These are phyloP conservation scores for Linderina pennispora DNA, from an alignment of 192 early-diverging fungal species.

Conservation along the genomic window DNA sequence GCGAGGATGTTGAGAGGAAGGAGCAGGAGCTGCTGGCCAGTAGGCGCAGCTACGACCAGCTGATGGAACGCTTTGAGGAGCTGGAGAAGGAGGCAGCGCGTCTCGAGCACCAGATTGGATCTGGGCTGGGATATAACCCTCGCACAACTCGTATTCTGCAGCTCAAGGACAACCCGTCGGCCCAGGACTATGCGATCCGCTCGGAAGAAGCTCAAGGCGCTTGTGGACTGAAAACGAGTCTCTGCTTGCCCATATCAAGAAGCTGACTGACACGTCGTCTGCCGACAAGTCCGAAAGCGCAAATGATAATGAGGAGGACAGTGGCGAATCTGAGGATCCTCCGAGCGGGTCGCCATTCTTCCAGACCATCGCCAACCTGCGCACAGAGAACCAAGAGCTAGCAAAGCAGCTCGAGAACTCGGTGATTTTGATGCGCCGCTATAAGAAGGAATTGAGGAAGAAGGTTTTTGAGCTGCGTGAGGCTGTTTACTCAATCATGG, in stretches of 20 bases:
- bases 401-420: constrained; percentile 51
- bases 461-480: constrained; percentile 71
- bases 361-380: constrained; percentile 45
- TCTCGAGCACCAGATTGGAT: constrained; percentile 58
- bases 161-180: constrained; percentile 71
- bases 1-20: constrained; percentile 19
- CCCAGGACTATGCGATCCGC: constrained; percentile 60
- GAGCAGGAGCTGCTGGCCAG: constrained; percentile 8
- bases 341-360: constrained; percentile 11
- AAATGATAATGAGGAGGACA: background rate
- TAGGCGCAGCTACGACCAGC: constrained; percentile 6
- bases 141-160: constrained; percentile 59
- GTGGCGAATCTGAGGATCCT: background rate
- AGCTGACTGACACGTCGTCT: too few species aligned
- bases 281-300: background rate
- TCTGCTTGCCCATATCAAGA: constrained; percentile 44
- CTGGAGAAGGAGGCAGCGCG: constrained; percentile 52
- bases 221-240: constrained; percentile 65
- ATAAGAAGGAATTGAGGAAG: constrained; percentile 62
- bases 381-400: constrained; percentile 53
- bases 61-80: constrained; percentile 13
- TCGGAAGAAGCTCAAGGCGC: constrained; percentile 57
- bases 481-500: constrained; percentile 66
- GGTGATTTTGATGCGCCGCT: constrained; percentile 59
- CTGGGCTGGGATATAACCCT: constrained; percentile 54